Conservation (phyloP, 805 yeast species). For the Wickerhamiella kurtzmanii region DNA sequence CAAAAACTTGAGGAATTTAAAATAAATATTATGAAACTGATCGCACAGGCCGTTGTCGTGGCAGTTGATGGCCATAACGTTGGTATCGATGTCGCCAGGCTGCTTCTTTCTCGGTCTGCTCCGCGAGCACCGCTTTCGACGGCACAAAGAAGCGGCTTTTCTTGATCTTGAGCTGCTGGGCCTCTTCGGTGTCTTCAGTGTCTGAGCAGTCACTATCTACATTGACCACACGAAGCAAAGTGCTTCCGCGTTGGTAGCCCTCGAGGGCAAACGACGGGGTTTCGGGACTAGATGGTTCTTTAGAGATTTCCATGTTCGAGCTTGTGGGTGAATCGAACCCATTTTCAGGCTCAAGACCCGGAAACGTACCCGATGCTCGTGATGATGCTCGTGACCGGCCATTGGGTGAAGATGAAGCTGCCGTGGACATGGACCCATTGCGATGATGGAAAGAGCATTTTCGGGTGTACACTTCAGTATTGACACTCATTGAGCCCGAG, state of each 20-base stretch:
- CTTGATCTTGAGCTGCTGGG: background rate
- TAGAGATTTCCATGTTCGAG: background rate
- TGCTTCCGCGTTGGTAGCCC: constrained; percentile 15
- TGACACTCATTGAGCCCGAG: too few relatives aligned
- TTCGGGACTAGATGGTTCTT: constrained; percentile 3
- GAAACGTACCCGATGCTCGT: constrained; percentile 1
- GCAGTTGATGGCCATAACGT: constrained; percentile 12
- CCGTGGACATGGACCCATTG: background rate
- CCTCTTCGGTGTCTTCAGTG: background rate
- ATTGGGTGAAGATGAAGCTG: background rate
- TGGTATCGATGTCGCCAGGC: constrained; percentile 10
- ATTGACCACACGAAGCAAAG: constrained; percentile 15
- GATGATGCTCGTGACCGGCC: constrained; percentile 1
- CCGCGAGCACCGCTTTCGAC: constrained; percentile 17
- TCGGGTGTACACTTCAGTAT: constrained; percentile 15
- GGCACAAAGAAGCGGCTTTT: constrained; percentile 11
- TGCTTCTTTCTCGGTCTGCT: constrained; percentile 10
- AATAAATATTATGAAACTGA: constrained; percentile 3
- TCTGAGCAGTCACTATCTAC: constrained; percentile 3
- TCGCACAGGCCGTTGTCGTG: background rate
- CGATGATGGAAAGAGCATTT: constrained; percentile 10
- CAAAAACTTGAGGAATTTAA: background rate
- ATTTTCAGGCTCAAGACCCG: background rate
- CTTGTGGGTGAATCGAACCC: background rate
- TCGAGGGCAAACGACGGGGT: constrained; percentile 12